phyloP scores from a whole-genome alignment of 805 yeast genomes.

The Saccharomyces mikatae region DNA sequence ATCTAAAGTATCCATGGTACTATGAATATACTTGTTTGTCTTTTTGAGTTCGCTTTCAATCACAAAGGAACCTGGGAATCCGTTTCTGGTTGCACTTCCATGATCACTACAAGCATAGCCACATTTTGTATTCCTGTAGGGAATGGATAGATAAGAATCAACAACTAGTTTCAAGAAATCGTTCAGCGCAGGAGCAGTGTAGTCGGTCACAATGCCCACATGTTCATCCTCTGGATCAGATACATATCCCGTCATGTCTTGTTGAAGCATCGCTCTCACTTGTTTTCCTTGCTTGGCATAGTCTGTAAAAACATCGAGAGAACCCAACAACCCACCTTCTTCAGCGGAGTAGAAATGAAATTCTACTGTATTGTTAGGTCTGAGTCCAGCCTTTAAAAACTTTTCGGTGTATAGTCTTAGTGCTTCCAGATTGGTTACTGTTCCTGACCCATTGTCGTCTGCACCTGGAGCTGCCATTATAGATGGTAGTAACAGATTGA shows the following conservation, averaged over 20 bases:
- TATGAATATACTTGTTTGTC: conserved; percentile 66
- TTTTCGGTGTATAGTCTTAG: conserved; percentile 48
- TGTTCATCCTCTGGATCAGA: conserved; percentile 46
- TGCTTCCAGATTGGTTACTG: conserved; percentile 69
- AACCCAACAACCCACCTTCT: conserved; percentile 86
- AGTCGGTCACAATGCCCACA: conserved; percentile 76
- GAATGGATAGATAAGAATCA: conserved; percentile 54
- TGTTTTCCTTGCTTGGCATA: conserved; percentile 39
- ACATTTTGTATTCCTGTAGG: conserved; percentile 67
- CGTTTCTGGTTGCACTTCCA: conserved; percentile 73
- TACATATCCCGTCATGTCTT: conserved; percentile 87
- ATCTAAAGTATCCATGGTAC: conserved; percentile 72
- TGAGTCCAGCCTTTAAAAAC: conserved; percentile 25
- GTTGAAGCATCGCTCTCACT: conserved; percentile 82
- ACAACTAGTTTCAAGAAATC: conserved; percentile 56
- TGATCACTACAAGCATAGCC: conserved; percentile 95
- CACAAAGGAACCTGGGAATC: conserved; percentile 78
- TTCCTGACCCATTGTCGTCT: conserved; percentile 90
- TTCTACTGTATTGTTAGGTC: conserved; percentile 68
- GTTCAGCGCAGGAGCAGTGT: conserved; percentile 47
- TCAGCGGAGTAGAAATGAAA: conserved; percentile 95
- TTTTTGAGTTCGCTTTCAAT: conserved; percentile 65
- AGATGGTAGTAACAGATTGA: conserved; percentile 64
- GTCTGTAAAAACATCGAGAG: conserved; percentile 59
- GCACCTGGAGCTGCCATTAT: conserved; percentile 82